phyloP scores from a whole-genome alignment of 129 eudicot species.

The Logfia minima region DNA sequence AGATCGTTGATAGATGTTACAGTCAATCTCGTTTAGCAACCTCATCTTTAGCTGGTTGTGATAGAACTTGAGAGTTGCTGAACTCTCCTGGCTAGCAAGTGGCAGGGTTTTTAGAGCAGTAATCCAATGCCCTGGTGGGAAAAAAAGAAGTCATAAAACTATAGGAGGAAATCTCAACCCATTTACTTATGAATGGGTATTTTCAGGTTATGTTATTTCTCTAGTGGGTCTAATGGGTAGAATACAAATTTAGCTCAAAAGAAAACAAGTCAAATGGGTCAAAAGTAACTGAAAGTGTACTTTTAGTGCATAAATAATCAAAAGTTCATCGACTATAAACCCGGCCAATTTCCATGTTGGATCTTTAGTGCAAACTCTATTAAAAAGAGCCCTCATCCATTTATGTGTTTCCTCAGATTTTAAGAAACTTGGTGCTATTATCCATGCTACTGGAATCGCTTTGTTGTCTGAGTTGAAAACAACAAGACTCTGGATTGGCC shows the following conservation, averaged over 20 bases:
- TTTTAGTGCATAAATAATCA: background rate
- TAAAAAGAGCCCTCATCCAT: constrained; percentile 95
- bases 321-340: constrained; percentile 58
- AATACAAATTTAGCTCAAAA: background rate
- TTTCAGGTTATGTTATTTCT: too few relatives aligned
- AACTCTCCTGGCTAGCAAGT: constrained; percentile 78
- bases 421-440: constrained; percentile 59
- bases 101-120: constrained; percentile 54
- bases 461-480: constrained; percentile 94
- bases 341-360: constrained; percentile 90
- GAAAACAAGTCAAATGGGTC: background rate
- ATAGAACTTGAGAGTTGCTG: constrained; percentile 76
- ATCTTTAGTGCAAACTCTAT: constrained; percentile 79
- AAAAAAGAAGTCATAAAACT: background rate
- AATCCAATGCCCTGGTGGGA: constrained; percentile 56
- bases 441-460: constrained; percentile 98
- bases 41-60: constrained; percentile 73
- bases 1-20: constrained; percentile 48
- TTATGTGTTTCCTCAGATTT: constrained; percentile 45
- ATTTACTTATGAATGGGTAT: too few relatives aligned
- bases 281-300: background rate
- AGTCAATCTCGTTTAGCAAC: constrained; percentile 63
- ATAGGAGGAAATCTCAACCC: background rate
- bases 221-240: background rate
- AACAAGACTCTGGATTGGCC: constrained; percentile 81